Evolutionary conservation across 108 stramenopile species (phyloP).

Genomic region (Pinguiococcus pyrenoidosus): DNA sequence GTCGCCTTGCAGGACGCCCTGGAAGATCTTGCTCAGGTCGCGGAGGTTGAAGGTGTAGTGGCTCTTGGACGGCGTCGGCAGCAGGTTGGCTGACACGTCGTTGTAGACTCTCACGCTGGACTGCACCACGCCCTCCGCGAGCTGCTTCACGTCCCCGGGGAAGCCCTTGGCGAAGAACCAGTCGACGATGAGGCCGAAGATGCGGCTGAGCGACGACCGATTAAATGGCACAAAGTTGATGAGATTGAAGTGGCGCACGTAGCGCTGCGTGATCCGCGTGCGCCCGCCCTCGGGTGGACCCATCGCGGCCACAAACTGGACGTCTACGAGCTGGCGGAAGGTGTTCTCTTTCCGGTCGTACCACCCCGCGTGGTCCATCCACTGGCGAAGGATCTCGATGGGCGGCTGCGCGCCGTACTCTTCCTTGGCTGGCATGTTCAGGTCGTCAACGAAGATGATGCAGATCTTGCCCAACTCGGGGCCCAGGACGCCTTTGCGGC

Average conservation of each 20-base stretch:
- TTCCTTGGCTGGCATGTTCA: slow-evolving; percentile 64
- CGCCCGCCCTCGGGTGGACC: slow-evolving; percentile 53
- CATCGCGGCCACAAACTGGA: slow-evolving; percentile 49
- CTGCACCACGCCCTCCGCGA: slow-evolving; percentile 16
- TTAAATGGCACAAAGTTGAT: slow-evolving; percentile 44
- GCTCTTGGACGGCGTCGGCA: slow-evolving; percentile 47
- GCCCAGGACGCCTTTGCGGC: slow-evolving; percentile 49
- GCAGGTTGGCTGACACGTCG: slow-evolving; percentile 32
- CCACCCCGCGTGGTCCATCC: slow-evolving; percentile 49
- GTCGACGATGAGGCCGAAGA: slow-evolving; percentile 43
- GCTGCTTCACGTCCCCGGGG: slow-evolving; percentile 27
- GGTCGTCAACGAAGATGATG: slow-evolving; percentile 51
- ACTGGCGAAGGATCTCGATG: slow-evolving; percentile 51
- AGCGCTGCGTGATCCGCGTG: slow-evolving; percentile 47
- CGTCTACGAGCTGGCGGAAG: slow-evolving; percentile 43
- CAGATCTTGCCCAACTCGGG: slow-evolving; percentile 41
- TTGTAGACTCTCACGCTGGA: slow-evolving; percentile 42
- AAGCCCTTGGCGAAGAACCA: slow-evolving; percentile 35
- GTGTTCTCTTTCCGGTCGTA: slow-evolving; percentile 50
- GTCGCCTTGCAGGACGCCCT: slow-evolving; percentile 40
- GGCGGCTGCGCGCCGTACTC: slow-evolving; percentile 58
- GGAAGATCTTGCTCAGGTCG: slow-evolving; percentile 50
- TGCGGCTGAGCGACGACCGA: slow-evolving; percentile 29
- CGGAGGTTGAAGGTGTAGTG: slow-evolving; percentile 59
- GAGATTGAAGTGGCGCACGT: slow-evolving; percentile 48